Conservation (phyloP, 352 stramenopile species). For the Pythium coloratum region DNA sequence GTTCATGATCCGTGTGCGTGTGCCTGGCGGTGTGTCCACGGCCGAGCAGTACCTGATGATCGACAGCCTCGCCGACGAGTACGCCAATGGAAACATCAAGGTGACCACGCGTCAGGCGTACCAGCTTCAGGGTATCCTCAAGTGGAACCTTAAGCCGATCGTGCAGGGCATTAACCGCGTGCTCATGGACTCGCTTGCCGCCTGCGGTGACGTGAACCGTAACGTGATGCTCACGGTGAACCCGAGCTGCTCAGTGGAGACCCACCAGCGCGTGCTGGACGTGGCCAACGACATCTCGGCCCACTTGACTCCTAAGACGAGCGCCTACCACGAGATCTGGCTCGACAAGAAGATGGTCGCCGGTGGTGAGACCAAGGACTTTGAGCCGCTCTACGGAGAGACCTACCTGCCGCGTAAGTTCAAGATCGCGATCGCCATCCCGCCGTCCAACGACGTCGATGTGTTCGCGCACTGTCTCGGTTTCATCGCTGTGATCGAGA, state of each 20-base stretch:
- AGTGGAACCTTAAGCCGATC: slow-evolving; percentile 96
- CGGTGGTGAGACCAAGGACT: slow-evolving; percentile 90
- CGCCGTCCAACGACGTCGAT: slow-evolving; percentile 97
- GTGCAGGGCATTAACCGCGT: slow-evolving; percentile 92
- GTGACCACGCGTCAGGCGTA: slow-evolving; percentile 97
- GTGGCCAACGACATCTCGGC: slow-evolving; percentile 91
- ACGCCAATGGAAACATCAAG: slow-evolving; percentile 95
- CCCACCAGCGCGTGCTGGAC: slow-evolving; percentile 84
- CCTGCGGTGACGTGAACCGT: slow-evolving; percentile 96
- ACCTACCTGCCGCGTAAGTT: slow-evolving; percentile 98
- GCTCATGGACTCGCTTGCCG: slow-evolving; percentile 94
- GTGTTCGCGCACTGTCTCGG: slow-evolving; percentile 98
- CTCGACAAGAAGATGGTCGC: slow-evolving; percentile 97
- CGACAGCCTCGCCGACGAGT: slow-evolving; percentile 91
- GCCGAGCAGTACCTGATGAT: slow-evolving; percentile 93
- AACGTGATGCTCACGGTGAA: slow-evolving; percentile 96
- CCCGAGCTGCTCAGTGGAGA: slow-evolving; percentile 84
- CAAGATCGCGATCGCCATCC: slow-evolving; percentile 98
- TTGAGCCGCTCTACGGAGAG: slow-evolving; percentile 97
- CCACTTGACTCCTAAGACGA: slow-evolving; percentile 92
- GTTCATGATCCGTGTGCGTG: slow-evolving; percentile 97
- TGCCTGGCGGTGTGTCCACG: slow-evolving; percentile 93
- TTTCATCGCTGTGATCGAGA: slow-evolving; percentile 91
- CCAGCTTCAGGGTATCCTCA: slow-evolving; percentile 96
- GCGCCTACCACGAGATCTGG: slow-evolving; percentile 97